phyloP scores from a whole-genome alignment of 2,329 filamentous ascomycete species.

The Alternaria burnsii region DNA sequence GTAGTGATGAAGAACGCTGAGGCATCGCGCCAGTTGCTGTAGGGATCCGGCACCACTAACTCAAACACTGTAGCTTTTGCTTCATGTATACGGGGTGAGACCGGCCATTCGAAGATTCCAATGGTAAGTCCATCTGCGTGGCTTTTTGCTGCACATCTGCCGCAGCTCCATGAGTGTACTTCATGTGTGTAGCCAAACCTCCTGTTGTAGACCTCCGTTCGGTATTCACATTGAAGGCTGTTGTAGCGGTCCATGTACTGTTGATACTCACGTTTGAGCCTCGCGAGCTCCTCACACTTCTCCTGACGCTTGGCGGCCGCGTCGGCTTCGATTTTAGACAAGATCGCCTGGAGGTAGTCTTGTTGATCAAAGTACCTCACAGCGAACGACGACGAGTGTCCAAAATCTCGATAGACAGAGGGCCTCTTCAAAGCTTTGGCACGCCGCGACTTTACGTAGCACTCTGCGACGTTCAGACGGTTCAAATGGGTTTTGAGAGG shows the following conservation, averaged over 20 bases:
- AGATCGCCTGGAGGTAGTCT: constrained; percentile 48
- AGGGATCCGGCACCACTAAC: constrained; percentile 53
- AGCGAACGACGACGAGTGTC: constrained; percentile 53
- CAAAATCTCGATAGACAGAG: constrained; percentile 53
- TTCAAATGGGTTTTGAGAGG: constrained; percentile 56
- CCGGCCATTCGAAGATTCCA: constrained; percentile 64
- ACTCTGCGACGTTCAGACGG: constrained; percentile 58
- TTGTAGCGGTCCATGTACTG: constrained; percentile 23
- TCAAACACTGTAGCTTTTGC: constrained; percentile 64
- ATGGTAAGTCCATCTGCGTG: constrained; percentile 57
- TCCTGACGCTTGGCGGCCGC: constrained; percentile 40
- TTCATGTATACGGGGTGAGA: constrained; percentile 48
- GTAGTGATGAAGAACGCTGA: constrained; percentile 55
- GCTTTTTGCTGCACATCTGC: constrained; percentile 40
- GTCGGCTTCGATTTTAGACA: constrained; percentile 49
- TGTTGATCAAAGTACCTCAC: constrained; percentile 61
- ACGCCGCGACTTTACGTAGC: constrained; percentile 55
- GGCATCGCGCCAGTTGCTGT: constrained; percentile 60
- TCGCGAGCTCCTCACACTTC: constrained; percentile 35
- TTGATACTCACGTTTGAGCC: constrained; percentile 20
- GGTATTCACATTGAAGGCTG: constrained; percentile 20
- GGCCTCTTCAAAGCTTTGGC: constrained; percentile 24
- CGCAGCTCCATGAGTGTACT: constrained; percentile 24
- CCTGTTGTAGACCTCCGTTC: constrained; percentile 3
- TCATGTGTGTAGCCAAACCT: constrained; percentile 11